Evolutionary conservation across 192 early-diverging fungal species (phyloP), one percentile per base, ranked within the genome.

Genomic region (Mortierella hygrophila): DNA sequence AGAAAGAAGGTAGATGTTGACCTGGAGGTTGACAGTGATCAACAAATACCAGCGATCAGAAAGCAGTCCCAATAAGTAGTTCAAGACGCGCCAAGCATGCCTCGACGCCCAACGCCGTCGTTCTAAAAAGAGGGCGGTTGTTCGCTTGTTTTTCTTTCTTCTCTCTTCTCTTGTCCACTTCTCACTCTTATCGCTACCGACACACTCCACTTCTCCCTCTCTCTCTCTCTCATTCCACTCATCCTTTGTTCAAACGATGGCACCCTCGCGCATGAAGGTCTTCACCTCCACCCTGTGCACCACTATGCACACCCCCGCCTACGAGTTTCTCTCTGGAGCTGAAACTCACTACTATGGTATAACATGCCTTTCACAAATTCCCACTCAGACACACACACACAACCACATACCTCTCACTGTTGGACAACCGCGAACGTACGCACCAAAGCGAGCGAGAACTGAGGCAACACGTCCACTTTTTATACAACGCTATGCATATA

Each of bases 241-340:
- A 52, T 20, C 29, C 21, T 46, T 69, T 57, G 18, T 32, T 47
- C 32, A 23, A 16, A 23, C 68, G 23, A 79, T 80, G 78, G 23
- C 79, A 40, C 70, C 79, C 41, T 68, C 72, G 1, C 70, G 72
- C 44, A 86, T 86, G 79, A 86, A 86, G 32, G 84, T 86, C 44
- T 86, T 73, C 52, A 86, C 84, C 13, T 86, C 84, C n/a, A 65
- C 70, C 38, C 49, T 86, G 63, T 86, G 84, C 84, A 78, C 84
- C 16, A 77, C 79, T 21, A 69, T 86, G 84, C 84, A 86, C 79
- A 75, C 63, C 1, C 84, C 84, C 20, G 60, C 32, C 13, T 86
- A 72, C 72, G 84, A 86, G 70, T 74, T 86, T 47, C 79, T 86
- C 23, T 75, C 60, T 10, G 84, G 84, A 20, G 79, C 70, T 69